A percentile compares a stretch with the other conserved stretches of the same genome.
Evolutionary conservation across 2,329 filamentous ascomycete genomes (phyloP).

Genomic region (Trematosphaeria pertusa): DNA sequence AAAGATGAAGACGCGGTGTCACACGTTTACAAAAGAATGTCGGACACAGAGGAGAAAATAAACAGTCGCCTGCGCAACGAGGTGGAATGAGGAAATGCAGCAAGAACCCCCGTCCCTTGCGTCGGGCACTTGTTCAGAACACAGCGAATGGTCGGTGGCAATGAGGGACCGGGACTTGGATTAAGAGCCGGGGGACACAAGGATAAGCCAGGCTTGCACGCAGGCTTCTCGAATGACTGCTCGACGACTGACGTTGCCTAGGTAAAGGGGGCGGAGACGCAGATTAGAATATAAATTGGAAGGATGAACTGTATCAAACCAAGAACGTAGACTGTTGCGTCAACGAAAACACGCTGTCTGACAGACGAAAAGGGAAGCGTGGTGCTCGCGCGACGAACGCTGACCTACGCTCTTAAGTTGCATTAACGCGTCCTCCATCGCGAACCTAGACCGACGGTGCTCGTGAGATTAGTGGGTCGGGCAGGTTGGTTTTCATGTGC

Average conservation of each 20-base stretch:
- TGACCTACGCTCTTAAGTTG: not conserved
- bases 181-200: not conserved
- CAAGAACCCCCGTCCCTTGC: not conserved
- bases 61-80: not conserved
- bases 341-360: not conserved
- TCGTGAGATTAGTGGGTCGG: not conserved
- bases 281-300: not conserved
- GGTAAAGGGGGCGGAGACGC: not conserved
- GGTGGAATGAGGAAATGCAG: not conserved
- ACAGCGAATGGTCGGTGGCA: slow-evolving; percentile 1
- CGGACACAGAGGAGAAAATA: not conserved
- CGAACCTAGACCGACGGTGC: not conserved
- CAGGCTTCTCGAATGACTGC: not conserved
- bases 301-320: not conserved
- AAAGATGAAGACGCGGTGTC: not conserved
- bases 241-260: not conserved
- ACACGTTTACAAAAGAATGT: not conserved
- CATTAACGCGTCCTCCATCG: not conserved
- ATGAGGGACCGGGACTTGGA: not conserved
- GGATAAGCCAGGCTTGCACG: no score
- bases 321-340: not conserved
- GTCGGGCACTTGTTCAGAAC: not conserved
- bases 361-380: not conserved
- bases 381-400: not conserved
- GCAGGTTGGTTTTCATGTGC: not conserved